phyloP scores from a whole-genome alignment of 2,329 filamentous ascomycete genomes.

The Colletotrichum kahawae region DNA sequence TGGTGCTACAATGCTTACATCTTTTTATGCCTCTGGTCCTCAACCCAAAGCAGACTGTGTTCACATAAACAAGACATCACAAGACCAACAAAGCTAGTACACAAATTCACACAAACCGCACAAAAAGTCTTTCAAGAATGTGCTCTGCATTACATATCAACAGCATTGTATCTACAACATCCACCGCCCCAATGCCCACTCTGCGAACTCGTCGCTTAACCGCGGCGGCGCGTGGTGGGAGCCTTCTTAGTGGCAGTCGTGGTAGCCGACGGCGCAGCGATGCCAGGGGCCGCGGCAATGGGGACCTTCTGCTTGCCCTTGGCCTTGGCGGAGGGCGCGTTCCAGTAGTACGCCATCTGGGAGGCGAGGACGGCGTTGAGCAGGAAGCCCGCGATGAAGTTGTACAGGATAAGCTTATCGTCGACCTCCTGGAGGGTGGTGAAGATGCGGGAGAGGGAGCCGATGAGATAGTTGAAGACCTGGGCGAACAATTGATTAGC shows the following conservation, averaged over 20 bases:
- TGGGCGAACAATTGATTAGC: conserved; percentile 38
- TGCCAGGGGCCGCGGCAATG: conserved; percentile 24
- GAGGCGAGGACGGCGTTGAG: conserved; percentile 85
- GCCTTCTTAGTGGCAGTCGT: conserved; percentile 40
- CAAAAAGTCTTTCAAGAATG: neutral
- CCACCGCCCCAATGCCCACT: neutral
- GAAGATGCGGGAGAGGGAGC: conserved; percentile 93
- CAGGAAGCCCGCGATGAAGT: conserved; percentile 89
- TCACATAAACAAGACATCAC: neutral
- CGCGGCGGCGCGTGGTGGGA: conserved; percentile 49
- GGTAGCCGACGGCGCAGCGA: conserved; percentile 19
- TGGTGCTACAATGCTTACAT: neutral
- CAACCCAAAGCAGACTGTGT: neutral
- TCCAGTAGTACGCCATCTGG: conserved; percentile 99
- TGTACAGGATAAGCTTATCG: conserved; percentile 94
- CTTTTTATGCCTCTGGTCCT: neutral
- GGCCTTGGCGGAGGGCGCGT: conserved; percentile 59
- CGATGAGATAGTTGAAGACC: conserved; percentile 98
- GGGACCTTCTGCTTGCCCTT: conserved; percentile 45
- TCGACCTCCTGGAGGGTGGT: conserved; percentile 97
- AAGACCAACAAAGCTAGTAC: neutral
- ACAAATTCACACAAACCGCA: neutral
- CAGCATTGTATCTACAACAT: conserved; percentile 4
- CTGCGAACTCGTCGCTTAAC: conserved; percentile 28
- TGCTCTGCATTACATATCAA: neutral